Base-by-base conservation (phyloP, 2,329 filamentous ascomycete genomes). In the Pseudogymnoascus sp. region DNA sequence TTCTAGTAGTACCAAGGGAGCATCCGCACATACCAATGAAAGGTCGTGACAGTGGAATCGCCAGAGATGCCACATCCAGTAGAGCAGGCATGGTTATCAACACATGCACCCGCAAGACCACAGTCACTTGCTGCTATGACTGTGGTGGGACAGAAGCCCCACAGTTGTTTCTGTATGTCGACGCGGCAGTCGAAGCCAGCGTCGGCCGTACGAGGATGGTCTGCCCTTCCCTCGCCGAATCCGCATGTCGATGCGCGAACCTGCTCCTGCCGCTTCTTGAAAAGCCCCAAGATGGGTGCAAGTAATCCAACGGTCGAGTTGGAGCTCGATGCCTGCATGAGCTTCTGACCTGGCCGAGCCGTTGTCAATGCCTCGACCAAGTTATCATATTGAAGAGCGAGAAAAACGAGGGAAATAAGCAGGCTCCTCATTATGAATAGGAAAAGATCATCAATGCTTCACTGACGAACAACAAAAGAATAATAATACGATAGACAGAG, bases 91-190 rank as follows among this genome's bases (percentile, higher is more conserved):
- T 69, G 62, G 1, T 59, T 62, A 61, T 78, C 77, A 7, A 73
- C 40, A 53, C 77, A 79, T 10, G 67, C 70, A 1, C 72, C 75
- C 0, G 73, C 75, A 11, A 78, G 61, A 0, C 75, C 74, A 37
- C 76, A 79, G 62, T 78, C 75, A 0, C 68, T 70, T 2, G 75
- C 76, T 0, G 67, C 59, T 2, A 73, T 65, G 2, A 77, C 73
- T 0, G 70, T 74, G 0, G 71, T 74, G 0, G 75, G 73, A 59
- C 75, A 78, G 68, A 77, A 75, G 0, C 76, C 76, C 75, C 75
- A 78, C 3, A 78, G 67, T 0, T 69, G 73, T 16, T 74, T 69
- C 4, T 63, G 38, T 0, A 70, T 69, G 50, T 77, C 74, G 2
- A 77, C 68, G 5, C 73, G 73, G 62, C 74, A 77, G 66, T 75